A percentile compares a stretch with the other conserved stretches of the same genome.
Conservation (phyloP, 2,329 filamentous ascomycete genomes). For the Coniochaeta ligniaria region DNA sequence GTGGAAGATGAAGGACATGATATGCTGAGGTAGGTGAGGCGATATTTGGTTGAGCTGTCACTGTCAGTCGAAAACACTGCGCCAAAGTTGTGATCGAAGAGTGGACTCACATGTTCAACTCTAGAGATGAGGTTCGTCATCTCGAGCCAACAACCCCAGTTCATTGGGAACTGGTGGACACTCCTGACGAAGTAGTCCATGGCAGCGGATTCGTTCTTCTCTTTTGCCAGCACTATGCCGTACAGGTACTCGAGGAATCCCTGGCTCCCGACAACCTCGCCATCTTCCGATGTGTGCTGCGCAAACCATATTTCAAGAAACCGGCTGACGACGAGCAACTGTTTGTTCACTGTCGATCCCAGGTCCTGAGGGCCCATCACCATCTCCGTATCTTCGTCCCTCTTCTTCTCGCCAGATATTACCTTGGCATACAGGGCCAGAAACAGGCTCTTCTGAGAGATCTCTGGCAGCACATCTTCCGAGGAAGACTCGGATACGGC, state of each 20-base stretch:
- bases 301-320: conserved; percentile 77
- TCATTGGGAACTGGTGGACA: conserved; percentile 85
- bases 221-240: conserved; percentile 81
- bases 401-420: conserved; percentile 89
- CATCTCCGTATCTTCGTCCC: conserved; percentile 96
- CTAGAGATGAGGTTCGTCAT: conserved; percentile 73
- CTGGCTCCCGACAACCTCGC: conserved; percentile 58
- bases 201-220: conserved; percentile 81
- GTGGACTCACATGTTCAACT: conserved; percentile 65
- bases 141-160: conserved; percentile 97
- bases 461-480: conserved; percentile 34
- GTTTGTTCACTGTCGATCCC: conserved; percentile 77
- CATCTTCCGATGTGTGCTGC: conserved; percentile 51
- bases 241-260: conserved; percentile 96
- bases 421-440: conserved; percentile 88
- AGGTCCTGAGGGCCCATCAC: conserved; percentile 89
- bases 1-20: conserved; percentile 92
- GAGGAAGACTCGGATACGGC: conserved; percentile 15
- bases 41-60: conserved; percentile 63
- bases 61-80: conserved; percentile 16
- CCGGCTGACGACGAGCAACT: conserved; percentile 67
- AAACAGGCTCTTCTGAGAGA: conserved; percentile 91
- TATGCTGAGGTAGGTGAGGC: conserved; percentile 73
- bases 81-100: neutral
- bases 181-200: conserved; percentile 83